Conservation (phyloP, 257 asterid species). For the Petunia axillaris region DNA sequence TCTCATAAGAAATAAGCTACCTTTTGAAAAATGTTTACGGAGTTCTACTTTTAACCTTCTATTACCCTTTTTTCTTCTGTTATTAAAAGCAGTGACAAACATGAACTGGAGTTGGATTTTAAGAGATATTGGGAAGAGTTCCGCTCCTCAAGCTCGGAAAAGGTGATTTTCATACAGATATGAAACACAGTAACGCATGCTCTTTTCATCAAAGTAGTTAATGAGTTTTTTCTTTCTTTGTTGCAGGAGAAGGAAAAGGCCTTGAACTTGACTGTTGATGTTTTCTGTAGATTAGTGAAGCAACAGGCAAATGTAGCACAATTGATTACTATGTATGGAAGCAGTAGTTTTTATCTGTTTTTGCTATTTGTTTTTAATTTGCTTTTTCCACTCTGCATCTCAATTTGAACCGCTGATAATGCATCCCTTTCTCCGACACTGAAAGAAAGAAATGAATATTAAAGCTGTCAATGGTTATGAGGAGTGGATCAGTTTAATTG, state of each 20-base stretch:
- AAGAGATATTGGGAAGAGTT: slow-evolving; percentile 98
- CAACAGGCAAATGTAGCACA: slow-evolving; percentile 87
- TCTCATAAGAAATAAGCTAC: slow-evolving; percentile 4
- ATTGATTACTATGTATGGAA: slow-evolving; percentile 76
- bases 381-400: slow-evolving; percentile 33
- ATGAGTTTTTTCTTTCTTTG: slow-evolving; percentile 36
- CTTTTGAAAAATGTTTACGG: not conserved
- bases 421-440: slow-evolving; percentile 6
- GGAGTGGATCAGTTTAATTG: not conserved
- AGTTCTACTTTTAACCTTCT: not conserved
- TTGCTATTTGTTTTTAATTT: slow-evolving; percentile 11
- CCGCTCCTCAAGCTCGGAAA: slow-evolving; percentile 77
- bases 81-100: slow-evolving; percentile 51
- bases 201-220: slow-evolving; percentile 12
- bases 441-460: slow-evolving; percentile 15
- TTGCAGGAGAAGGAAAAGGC: slow-evolving; percentile 98
- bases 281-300: slow-evolving; percentile 96
- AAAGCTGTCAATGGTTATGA: not conserved
- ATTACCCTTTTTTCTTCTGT: not conserved
- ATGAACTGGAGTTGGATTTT: slow-evolving; percentile 94
- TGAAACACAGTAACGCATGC: slow-evolving; percentile 9
- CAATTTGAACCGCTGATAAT: not conserved
- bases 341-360: slow-evolving; percentile 11
- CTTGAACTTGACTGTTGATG: slow-evolving; percentile 87
- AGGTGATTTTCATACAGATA: slow-evolving; percentile 35